Conservation (phyloP, 1,284 basidiomycete genomes). For the Ceratobasidium sp. region DNA sequence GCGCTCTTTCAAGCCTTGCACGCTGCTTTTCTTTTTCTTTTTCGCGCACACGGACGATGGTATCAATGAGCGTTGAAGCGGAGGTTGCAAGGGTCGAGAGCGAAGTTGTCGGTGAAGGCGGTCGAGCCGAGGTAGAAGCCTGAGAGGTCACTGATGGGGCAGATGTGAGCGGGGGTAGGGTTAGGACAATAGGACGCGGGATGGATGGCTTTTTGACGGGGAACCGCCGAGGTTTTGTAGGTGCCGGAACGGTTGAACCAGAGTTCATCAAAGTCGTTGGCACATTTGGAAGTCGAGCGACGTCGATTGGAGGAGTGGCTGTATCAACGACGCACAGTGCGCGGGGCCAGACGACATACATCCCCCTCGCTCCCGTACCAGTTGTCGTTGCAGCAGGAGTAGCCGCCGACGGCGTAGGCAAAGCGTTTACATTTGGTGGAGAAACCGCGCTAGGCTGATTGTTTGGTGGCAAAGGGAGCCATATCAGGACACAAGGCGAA, state of each 20-base stretch:
- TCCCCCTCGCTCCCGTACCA: constrained; percentile 44
- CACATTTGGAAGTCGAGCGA: constrained; percentile 11
- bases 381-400: constrained; percentile 35
- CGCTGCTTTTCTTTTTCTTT: constrained; percentile 44
- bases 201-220: constrained; percentile 13
- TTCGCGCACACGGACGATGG: constrained; percentile 36
- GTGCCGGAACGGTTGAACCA: not conserved
- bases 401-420: constrained; percentile 39
- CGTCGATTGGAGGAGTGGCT: constrained; percentile 16
- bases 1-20: constrained; percentile 38
- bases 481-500: constrained; percentile 31
- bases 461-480: constrained; percentile 35
- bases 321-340: constrained; percentile 34
- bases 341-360: constrained; percentile 42
- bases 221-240: constrained; percentile 31
- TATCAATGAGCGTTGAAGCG: constrained; percentile 32
- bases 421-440: constrained; percentile 26
- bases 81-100: constrained; percentile 28
- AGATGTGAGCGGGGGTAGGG: constrained; percentile 19
- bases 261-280: constrained; percentile 15
- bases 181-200: constrained; percentile 14
- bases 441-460: not conserved
- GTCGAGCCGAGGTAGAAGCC: not conserved
- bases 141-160: not conserved
- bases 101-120: not conserved